Percentiles rank a stretch among this genome's conserved stretches.
phyloP scores from a whole-genome alignment of 2,329 filamentous ascomycete genomes.

The Aureobasidium sp. region DNA sequence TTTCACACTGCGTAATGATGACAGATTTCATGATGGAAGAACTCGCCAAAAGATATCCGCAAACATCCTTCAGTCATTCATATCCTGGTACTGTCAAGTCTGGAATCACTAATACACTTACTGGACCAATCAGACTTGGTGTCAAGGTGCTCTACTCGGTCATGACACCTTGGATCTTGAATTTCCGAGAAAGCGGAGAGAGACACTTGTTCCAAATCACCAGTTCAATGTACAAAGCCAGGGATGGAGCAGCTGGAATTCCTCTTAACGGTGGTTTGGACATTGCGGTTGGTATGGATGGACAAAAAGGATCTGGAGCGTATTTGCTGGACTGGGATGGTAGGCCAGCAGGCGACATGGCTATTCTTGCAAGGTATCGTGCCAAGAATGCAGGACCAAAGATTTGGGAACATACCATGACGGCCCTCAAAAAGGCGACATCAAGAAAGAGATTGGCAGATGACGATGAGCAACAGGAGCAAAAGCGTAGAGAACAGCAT shows the following conservation, averaged over 20 bases:
- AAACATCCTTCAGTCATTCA: constrained; percentile 41
- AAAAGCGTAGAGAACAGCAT: constrained; percentile 15
- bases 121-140: constrained; percentile 24
- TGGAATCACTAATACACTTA: constrained; percentile 31
- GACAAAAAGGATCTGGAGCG: constrained; percentile 26
- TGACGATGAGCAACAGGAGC: constrained; percentile 17
- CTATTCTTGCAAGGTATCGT: constrained; percentile 23
- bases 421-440: constrained; percentile 24
- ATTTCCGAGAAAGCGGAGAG: constrained; percentile 36
- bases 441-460: constrained; percentile 20
- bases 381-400: constrained; percentile 23
- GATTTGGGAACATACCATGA: constrained; percentile 30
- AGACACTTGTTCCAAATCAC: constrained; percentile 37
- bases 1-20: constrained; percentile 37
- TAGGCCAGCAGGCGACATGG: constrained; percentile 25
- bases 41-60: constrained; percentile 38
- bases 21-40: constrained; percentile 46
- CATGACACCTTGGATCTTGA: constrained; percentile 30
- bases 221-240: constrained; percentile 25
- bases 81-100: constrained; percentile 42
- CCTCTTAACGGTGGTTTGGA: constrained; percentile 22
- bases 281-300: constrained; percentile 23
- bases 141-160: constrained; percentile 28
- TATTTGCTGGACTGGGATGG: constrained; percentile 32
- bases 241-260: constrained; percentile 20